Conservation (phyloP, 148 eudicot species). For the Hydrangea macrophylla region DNA sequence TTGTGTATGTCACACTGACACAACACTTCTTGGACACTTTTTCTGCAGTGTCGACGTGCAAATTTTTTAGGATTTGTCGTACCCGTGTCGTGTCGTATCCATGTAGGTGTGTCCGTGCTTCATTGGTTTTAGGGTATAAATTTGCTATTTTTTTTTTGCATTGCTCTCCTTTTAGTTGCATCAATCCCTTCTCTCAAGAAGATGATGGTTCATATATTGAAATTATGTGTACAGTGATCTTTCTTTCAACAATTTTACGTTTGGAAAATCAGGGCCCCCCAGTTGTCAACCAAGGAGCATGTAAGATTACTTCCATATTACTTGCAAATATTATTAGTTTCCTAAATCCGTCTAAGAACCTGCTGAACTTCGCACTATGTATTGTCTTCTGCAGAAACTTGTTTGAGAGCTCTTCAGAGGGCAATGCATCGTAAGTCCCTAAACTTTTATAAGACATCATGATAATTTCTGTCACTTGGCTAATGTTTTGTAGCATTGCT, state of each 20-base stretch:
- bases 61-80: too few species aligned
- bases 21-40: too few species aligned
- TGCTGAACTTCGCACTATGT: not conserved
- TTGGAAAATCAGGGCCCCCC: not conserved
- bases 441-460: too few species aligned
- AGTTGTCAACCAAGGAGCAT: constrained; percentile 8
- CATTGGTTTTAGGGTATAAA: too few species aligned
- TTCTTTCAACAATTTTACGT: constrained; percentile 39
- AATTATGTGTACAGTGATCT: constrained; percentile 34
- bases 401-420: constrained; percentile 28
- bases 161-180: too few species aligned
- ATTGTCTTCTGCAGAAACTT: constrained; percentile 23
- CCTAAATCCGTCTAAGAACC: not conserved
- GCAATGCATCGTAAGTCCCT: constrained; percentile 25
- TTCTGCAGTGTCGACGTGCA: too few species aligned
- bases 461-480: not conserved
- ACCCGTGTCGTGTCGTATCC: too few species aligned
- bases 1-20: too few species aligned
- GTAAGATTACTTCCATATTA: constrained; percentile 10
- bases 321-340: not conserved
- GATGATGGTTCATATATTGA: too few species aligned
- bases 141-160: too few species aligned
- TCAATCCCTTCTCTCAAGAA: too few species aligned
- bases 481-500: not conserved
- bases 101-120: too few species aligned